Conservation (phyloP, 176 grass and related monocot species). For the Triticum monococcum region DNA sequence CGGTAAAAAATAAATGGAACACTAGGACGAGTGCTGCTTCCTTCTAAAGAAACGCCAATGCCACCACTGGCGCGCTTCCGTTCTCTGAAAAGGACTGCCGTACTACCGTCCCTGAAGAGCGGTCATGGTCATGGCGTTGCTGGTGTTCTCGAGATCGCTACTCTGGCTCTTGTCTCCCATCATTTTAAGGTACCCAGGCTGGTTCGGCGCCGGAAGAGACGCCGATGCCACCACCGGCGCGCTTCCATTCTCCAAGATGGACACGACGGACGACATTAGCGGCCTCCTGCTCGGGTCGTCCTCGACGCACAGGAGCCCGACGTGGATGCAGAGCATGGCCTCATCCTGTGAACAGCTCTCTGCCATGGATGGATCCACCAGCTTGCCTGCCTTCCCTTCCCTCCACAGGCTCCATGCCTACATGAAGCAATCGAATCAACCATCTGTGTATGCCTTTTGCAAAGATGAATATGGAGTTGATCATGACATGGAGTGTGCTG, state of each 20-base stretch:
- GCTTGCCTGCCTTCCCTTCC: slow-evolving; percentile 30
- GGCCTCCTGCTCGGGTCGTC: slow-evolving; percentile 50
- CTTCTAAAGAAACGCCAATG: neutral
- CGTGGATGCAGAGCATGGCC: slow-evolving; percentile 55
- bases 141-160: neutral
- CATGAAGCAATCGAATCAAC: neutral
- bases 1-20: neutral
- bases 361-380: slow-evolving; percentile 42
- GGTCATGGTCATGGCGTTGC: slow-evolving; percentile 34
- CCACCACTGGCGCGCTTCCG: too few relatives aligned
- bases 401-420: slow-evolving; percentile 67
- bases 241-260: slow-evolving; percentile 51
- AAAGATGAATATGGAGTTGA: too few relatives aligned
- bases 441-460: too few relatives aligned
- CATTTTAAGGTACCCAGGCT: slow-evolving; percentile 16
- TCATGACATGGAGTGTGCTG: too few relatives aligned
- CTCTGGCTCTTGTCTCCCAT: neutral
- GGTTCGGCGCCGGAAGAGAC: slow-evolving; percentile 32
- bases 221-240: slow-evolving; percentile 7
- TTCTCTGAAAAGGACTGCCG: too few relatives aligned
- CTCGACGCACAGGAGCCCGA: slow-evolving; percentile 63
- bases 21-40: neutral
- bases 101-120: slow-evolving; percentile 34
- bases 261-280: slow-evolving; percentile 48
- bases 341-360: slow-evolving; percentile 28